Base-by-base conservation (phyloP, 495 filamentous ascomycete species). In the Penicillium flavigenum region DNA sequence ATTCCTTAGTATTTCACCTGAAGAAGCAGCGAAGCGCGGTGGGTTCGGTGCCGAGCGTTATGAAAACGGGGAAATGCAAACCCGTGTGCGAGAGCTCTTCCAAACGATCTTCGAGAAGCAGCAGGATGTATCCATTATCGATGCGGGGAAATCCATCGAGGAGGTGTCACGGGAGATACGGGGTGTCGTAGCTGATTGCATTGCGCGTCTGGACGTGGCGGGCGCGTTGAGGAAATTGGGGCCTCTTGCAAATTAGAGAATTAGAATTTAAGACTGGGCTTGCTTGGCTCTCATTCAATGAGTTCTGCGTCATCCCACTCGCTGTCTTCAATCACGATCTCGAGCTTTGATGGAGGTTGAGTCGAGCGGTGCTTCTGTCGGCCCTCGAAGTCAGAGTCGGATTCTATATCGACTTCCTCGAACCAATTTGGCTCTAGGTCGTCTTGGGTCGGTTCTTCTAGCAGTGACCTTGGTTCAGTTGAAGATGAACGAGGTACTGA, bases 31-130 rank as follows among this genome's bases (percentile, higher is more conserved):
- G 1, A 77, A 81, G 61, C 78, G 94, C 17, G 91, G 91, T 22
- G 94, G 91, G 0, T 98, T 86, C 74, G 94, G 94, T 1, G 80
- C 79, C 9, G 94, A 98, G 75, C 81, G 89, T 50, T 98, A 98
- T 66, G 94, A 98, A 72, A 89, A 84, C 65, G 81, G 79, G 51
- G 80, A 88, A 62, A 89, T 96, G 85, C 94, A 98, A 70, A 77
- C 76, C 34, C 83, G 84, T 26, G 94, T 98, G 34, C 76, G 90
- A 36, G 81, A 86, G 58, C 62, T 92, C 34, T 98, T 96, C 63
- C 64, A 72, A 29, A 67, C 74, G 0, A 56, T 83, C 14, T 70
- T 81, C 31, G 64, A 70, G 43, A 60, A 68, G 45, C 74, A 76
- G 42, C 66, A 70, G 46, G 70, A 76, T 42, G 71, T 79, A 14